Base-by-base conservation (phyloP, 345 rosid species). In the Melastoma malabathricum region DNA sequence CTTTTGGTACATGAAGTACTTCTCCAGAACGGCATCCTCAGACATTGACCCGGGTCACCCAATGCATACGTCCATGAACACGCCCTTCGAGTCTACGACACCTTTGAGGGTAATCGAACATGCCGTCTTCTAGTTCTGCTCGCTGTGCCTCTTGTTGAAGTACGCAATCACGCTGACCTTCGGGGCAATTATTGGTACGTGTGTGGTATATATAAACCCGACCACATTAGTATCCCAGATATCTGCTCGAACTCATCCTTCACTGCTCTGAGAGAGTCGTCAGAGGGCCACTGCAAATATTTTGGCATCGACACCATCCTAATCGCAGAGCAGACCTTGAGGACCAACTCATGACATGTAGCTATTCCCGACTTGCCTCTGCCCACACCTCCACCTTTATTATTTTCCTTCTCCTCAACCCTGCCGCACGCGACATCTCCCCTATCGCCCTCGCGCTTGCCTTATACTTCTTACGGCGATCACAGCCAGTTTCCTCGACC, bases 391-490 rank as follows among this genome's bases (percentile, higher is more conserved):
- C 45, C 18, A 18, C 70, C 66, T 7, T 27, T 18, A 59, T 66
- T 66, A 18, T 2, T 49, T 18, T 44, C 18, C 27, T 64, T 61
- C n/a, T 46, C 66, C 51, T 6, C 43, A 34, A 62, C 59, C 57
- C 57, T 41, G 59, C 49, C 31, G 44, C 54, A 51, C 0, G 68
- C 45, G 66, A 92, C 49, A 90, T 52, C 61, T 96, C 64, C 96
- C 96, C 86, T 29, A 90, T 64, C 1, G 72, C 66, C 6, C 59
- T 64, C 0, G 77, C 80, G 14, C 68, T 19, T 43, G 68, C 67
- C n/a, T 84, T 79, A n/a, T 86, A 73, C 18, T 71, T 75, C 64
- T 74, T 80, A 6, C 82, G 71, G 50, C 66, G 72, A 13, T n/a
- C n/a, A n/a, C n/a, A n/a, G n/a, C n/a, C n/a, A n/a, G n/a, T n/a